Conservation (phyloP, 2,329 filamentous ascomycete genomes). For the Beauveria varroae region DNA sequence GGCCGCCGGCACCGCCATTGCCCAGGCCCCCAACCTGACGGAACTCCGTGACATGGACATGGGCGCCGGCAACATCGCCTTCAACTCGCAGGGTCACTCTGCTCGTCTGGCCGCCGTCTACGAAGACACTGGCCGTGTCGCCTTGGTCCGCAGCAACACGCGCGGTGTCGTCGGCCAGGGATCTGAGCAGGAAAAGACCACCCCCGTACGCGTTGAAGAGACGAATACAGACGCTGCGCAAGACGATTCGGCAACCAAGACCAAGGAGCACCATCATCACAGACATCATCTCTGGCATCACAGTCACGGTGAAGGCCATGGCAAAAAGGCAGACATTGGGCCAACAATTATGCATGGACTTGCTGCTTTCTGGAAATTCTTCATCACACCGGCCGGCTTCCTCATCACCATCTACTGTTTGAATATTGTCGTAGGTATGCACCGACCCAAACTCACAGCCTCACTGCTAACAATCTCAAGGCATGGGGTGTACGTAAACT, state of each 20-base stretch:
- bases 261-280: constrained; percentile 6
- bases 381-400: constrained; percentile 20
- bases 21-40: constrained; percentile 22
- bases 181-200: background rate
- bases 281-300: constrained; percentile 13
- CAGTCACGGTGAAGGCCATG: constrained; percentile 15
- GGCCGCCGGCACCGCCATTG: constrained; percentile 23
- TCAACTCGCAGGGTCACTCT: constrained; percentile 23
- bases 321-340: constrained; percentile 18
- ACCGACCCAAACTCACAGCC: too few relatives aligned
- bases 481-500: constrained; percentile 20
- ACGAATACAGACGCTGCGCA: background rate
- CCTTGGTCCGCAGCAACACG: constrained; percentile 16
- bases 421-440: constrained; percentile 21
- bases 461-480: constrained; percentile 6
- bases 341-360: constrained; percentile 18
- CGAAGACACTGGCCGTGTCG: constrained; percentile 18
- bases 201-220: background rate
- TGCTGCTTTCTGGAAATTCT: constrained; percentile 23
- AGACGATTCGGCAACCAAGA: background rate
- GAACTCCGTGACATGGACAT: constrained; percentile 21
- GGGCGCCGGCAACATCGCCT: constrained; percentile 21
- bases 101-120: constrained; percentile 19
- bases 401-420: constrained; percentile 23
- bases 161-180: background rate